These are phyloP conservation scores for Zanthoxylum bungeanum DNA, from an alignment of 345 rosid genomes.

Conservation along the genomic window DNA sequence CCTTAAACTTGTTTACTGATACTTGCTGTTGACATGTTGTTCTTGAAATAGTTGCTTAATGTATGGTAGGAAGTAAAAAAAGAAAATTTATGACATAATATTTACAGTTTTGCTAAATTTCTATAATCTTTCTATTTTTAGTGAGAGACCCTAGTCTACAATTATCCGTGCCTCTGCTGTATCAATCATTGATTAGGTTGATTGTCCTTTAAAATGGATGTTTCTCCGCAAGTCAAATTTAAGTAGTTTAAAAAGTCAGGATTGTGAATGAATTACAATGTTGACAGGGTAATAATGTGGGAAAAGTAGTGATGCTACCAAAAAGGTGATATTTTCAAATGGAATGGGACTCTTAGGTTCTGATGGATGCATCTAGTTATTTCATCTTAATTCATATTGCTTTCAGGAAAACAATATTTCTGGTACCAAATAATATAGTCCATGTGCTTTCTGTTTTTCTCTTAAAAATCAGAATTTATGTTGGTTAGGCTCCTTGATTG, in stretches of 20 bases:
- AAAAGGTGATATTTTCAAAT: background rate
- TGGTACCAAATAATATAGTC: background rate
- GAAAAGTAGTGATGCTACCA: background rate
- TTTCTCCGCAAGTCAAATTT: background rate
- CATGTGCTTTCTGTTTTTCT: background rate
- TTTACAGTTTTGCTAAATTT: background rate
- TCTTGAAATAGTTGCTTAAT: background rate
- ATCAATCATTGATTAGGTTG: background rate
- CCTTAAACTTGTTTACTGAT: conserved; percentile 5
- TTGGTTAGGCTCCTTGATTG: background rate
- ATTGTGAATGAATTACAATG: background rate
- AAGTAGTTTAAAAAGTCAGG: background rate
- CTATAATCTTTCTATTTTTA: background rate
- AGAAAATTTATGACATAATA: background rate
- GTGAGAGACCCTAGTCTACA: background rate
- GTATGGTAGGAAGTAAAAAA: background rate
- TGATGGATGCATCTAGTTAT: background rate
- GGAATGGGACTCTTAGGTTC: background rate
- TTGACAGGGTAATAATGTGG: background rate
- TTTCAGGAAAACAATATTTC: background rate
- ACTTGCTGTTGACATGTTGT: background rate
- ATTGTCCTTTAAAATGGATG: background rate
- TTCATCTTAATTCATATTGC: background rate
- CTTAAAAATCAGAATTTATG: background rate
- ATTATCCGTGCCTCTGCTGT: background rate